phyloP scores from a whole-genome alignment of 2,329 filamentous ascomycete species.

The Colletotrichum acutatum region DNA sequence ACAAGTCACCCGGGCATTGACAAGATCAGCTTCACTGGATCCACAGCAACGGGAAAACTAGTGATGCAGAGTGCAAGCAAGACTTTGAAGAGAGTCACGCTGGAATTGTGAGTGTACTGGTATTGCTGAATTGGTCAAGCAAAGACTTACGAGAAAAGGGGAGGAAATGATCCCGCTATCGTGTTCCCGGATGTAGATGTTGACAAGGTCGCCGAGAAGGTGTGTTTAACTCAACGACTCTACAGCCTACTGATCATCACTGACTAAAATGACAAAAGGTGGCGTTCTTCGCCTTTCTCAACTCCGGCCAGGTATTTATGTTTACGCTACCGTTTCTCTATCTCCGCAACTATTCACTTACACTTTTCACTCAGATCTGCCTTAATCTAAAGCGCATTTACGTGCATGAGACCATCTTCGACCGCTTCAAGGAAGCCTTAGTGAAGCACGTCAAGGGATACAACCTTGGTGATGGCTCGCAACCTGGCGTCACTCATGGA shows the following conservation, averaged over 20 bases:
- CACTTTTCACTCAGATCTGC: conserved; percentile 1
- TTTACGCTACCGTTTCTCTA: neutral
- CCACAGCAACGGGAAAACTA: conserved; percentile 67
- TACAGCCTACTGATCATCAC: too few species aligned
- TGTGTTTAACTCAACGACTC: conserved; percentile 21
- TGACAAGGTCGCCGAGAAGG: conserved; percentile 44
- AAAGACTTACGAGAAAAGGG: conserved; percentile 39
- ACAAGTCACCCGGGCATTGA: conserved; percentile 68
- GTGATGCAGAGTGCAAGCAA: conserved; percentile 65
- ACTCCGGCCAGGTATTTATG: conserved; percentile 4
- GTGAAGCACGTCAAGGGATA: conserved; percentile 42
- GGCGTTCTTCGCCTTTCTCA: conserved; percentile 14
- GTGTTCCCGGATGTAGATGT: conserved; percentile 68
- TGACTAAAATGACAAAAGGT: neutral
- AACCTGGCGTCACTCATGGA: conserved; percentile 48
- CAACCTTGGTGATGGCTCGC: conserved; percentile 57
- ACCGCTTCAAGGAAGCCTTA: conserved; percentile 11
- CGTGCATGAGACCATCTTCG: conserved; percentile 23
- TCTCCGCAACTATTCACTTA: too few species aligned
- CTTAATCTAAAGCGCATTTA: conserved; percentile 40
- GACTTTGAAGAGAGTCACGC: conserved; percentile 69
- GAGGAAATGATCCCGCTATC: conserved; percentile 70
- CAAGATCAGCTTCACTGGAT: conserved; percentile 74
- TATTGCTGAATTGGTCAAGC: too few species aligned
- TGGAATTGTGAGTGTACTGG: conserved; percentile 57